Evolutionary conservation across 2,329 filamentous ascomycete genomes (phyloP).

Genomic region (Teratosphaeria epicoccoides): DNA sequence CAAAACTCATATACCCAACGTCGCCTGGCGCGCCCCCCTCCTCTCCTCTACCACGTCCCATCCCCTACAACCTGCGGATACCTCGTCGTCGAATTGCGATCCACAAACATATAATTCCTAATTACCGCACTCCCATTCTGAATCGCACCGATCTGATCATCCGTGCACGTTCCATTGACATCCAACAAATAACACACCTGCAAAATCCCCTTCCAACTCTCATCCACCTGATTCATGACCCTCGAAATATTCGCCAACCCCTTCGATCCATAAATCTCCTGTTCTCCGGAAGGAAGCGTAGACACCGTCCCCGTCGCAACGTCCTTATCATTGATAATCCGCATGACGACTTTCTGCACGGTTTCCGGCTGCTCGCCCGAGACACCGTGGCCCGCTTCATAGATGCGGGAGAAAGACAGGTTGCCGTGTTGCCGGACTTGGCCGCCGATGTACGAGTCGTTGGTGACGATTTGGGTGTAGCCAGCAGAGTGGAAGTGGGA

Average conservation of each 20-base stretch:
- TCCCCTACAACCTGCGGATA: neutral
- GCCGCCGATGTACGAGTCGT: conserved; percentile 12
- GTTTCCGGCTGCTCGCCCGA: neutral
- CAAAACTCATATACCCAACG: too few relatives aligned
- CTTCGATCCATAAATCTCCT: neutral
- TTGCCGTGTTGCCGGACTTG: neutral
- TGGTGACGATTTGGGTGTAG: conserved; percentile 26
- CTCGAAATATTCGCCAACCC: neutral
- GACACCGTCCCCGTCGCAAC: neutral
- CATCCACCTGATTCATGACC: neutral
- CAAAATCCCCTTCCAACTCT: neutral
- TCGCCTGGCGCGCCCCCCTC: too few relatives aligned
- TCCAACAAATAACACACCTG: neutral
- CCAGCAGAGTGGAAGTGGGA: conserved; percentile 19
- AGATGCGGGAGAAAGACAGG: neutral
- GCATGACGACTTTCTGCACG: neutral
- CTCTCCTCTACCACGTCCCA: neutral
- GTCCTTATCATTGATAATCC: neutral
- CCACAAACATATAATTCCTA: neutral
- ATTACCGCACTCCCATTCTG: neutral
- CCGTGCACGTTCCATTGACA: neutral
- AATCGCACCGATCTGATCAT: neutral
- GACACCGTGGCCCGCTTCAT: neutral
- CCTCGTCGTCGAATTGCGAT: neutral
- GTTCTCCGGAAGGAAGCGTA: neutral